Conservation (phyloP, 805 yeast genomes). For the Kuraishia ogatae region DNA sequence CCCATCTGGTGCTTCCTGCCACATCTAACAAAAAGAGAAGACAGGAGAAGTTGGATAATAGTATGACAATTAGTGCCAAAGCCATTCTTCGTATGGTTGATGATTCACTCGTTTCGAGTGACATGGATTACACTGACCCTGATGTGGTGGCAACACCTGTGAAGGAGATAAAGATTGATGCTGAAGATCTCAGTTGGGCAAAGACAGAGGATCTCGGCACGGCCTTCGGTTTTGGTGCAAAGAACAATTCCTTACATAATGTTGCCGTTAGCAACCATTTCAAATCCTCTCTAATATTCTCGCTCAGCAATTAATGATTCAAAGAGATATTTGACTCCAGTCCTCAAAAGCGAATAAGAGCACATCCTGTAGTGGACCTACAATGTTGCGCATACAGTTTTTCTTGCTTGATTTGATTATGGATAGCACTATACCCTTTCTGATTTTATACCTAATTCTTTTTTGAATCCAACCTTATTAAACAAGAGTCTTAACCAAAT, state of each 20-base stretch:
- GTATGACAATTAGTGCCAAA: constrained; percentile 25
- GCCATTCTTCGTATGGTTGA: constrained; percentile 30
- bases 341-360: background rate
- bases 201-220: constrained; percentile 9
- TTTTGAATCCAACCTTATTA: background rate
- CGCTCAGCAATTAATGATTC: background rate
- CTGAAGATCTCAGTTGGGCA: constrained; percentile 20
- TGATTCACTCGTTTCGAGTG: constrained; percentile 27
- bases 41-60: constrained; percentile 23
- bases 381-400: background rate
- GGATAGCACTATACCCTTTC: background rate
- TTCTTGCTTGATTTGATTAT: background rate
- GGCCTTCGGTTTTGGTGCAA: constrained; percentile 3
- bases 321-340: background rate
- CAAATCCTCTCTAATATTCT: background rate
- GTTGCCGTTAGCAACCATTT: constrained; percentile 3
- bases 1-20: constrained; percentile 2
- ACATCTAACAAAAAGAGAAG: constrained; percentile 8
- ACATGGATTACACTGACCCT: constrained; percentile 13
- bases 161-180: constrained; percentile 18
- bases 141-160: background rate
- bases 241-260: constrained; percentile 1
- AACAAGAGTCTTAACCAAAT: background rate
- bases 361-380: background rate
- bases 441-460: background rate